Base-by-base conservation (phyloP, 1,284 basidiomycete genomes). In the Earliella scabrosa region DNA sequence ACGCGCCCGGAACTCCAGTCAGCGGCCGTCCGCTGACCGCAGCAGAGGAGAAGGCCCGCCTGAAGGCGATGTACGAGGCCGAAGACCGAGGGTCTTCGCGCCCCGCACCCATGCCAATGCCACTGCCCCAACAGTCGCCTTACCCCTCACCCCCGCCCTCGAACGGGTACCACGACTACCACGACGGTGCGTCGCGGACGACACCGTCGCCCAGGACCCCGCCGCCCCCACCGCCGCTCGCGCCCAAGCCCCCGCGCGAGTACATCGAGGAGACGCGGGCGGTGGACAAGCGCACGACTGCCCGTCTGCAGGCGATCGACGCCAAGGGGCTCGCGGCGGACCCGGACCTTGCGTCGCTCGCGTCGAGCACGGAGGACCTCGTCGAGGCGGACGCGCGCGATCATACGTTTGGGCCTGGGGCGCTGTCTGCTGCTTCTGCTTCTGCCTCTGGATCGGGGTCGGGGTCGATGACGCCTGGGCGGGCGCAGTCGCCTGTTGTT, bases 261-360 rank as follows among this genome's bases (percentile, higher is more conserved):
- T 92, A 92, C 66, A 90, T 92, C 58, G 81, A 86, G 59, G 86
- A 92, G 71, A 92, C 90, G 26, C 82, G 82, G 59, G 83, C 86
- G 60, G 88, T 86, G 61, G 87, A 92, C 63, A 74, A 78, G 21
- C 80, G 86, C 9, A 68, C 67, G 14, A 64, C 69, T 14, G 69
- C 71, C 24, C 65, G 68, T 56, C 59, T 71, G 38, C 55, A 68
- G 50, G 68, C 68, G 21, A 68, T 70, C 36, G 70, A 71, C 60
- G 60, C 61, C 21, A n/a, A 50, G 52, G 16, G 53, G 50, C 26
- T 54, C 59, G 36, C 39, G 39, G 8, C 39, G 3, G 57, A 59
- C 29, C 52, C 62, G n/a, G 49, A 58, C 38, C 57, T 58, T 36
- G 53, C 52, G 10, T 47, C 56, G 36, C 38, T 54, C 29, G 49